Conservation (phyloP, 371 early-diverging fungal genomes). For the Rhizopus delemar region DNA sequence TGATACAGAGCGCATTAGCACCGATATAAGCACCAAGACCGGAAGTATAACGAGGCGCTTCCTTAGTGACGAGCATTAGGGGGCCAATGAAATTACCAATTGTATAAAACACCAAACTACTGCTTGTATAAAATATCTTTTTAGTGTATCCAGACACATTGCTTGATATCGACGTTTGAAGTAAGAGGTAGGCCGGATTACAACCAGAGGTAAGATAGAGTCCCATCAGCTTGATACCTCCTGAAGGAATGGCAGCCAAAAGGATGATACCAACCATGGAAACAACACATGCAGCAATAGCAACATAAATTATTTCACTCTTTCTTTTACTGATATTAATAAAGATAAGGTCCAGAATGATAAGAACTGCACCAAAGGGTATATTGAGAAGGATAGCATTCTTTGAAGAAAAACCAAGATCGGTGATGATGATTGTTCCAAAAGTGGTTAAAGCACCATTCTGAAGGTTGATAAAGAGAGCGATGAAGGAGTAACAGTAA, state of each 20-base stretch:
- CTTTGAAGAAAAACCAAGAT: constrained; percentile 12
- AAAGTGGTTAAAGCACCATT: constrained; percentile 29
- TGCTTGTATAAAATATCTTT: constrained; percentile 24
- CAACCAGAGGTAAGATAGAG: constrained; percentile 13
- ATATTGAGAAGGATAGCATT: constrained; percentile 16
- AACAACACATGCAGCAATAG: background rate
- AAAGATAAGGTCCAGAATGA: constrained; percentile 7
- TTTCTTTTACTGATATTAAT: constrained; percentile 12
- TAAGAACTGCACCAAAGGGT: constrained; percentile 8
- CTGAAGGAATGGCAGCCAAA: constrained; percentile 9
- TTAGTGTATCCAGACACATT: constrained; percentile 34
- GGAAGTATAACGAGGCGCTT: constrained; percentile 31
- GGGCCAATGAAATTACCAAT: constrained; percentile 27
- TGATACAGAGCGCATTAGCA: constrained; percentile 26
- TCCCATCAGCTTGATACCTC: constrained; percentile 19
- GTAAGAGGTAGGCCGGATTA: constrained; percentile 14
- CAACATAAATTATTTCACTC: constrained; percentile 14
- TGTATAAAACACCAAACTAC: constrained; percentile 23
- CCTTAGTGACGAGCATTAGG: constrained; percentile 15
- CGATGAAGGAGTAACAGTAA: constrained; percentile 23
- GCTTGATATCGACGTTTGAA: constrained; percentile 14
- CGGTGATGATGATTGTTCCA: constrained; percentile 14
- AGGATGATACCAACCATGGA: constrained; percentile 12
- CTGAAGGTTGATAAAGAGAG: constrained; percentile 19
- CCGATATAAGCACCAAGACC: constrained; percentile 35